phyloP scores from a whole-genome alignment of 2,329 filamentous ascomycete genomes.

The Neonectria sp. region DNA sequence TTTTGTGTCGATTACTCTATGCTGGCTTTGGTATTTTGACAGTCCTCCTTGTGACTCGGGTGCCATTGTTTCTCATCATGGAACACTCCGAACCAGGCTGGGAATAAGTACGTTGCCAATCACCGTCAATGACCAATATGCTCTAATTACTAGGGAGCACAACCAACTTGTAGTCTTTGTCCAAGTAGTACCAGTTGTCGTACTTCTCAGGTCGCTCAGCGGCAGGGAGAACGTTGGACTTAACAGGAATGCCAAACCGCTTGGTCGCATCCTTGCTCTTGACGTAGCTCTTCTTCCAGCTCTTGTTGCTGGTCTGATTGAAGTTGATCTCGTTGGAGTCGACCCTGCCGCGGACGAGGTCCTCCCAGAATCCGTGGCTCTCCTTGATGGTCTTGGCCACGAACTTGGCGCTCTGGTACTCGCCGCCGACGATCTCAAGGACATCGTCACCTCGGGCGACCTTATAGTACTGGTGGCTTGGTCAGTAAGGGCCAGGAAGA shows the following conservation, averaged over 20 bases:
- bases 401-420: constrained; percentile 54
- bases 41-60: background rate
- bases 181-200: constrained; percentile 56
- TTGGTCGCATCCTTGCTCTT: constrained; percentile 50
- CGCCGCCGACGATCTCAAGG: constrained; percentile 55
- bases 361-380: constrained; percentile 57
- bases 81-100: background rate
- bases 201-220: constrained; percentile 52
- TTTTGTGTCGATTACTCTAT: background rate
- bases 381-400: constrained; percentile 51
- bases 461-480: constrained; percentile 55
- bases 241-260: constrained; percentile 50
- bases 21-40: background rate
- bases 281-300: constrained; percentile 52
- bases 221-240: constrained; percentile 49
- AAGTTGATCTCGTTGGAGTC: constrained; percentile 56
- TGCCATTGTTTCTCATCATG: background rate
- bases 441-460: constrained; percentile 54
- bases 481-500: constrained; percentile 1
- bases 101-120: too few relatives aligned
- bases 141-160: constrained; percentile 34
- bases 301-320: constrained; percentile 56
- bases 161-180: constrained; percentile 51
- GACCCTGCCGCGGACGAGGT: constrained; percentile 56
- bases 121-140: background rate